Evolutionary conservation across 495 filamentous ascomycete species (phyloP).

Genomic region (Penicillium daleae): DNA sequence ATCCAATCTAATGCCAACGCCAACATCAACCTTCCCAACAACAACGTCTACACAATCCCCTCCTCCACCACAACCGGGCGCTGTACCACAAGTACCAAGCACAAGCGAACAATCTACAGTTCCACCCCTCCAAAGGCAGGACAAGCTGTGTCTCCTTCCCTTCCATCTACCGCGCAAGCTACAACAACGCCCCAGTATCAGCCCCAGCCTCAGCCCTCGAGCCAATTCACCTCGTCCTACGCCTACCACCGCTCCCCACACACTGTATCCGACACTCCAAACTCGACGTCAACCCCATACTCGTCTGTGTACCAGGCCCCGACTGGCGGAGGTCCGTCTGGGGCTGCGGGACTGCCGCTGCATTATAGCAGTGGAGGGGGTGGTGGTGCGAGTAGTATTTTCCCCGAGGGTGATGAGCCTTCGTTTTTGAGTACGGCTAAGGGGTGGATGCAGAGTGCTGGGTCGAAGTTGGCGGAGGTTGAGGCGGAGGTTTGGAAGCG

Average conservation of each 20-base stretch:
- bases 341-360: slow-evolving; percentile 29
- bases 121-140: slow-evolving; percentile 62
- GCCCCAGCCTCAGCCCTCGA: slow-evolving; percentile 36
- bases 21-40: slow-evolving; percentile 28
- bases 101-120: slow-evolving; percentile 27
- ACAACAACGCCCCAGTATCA: slow-evolving; percentile 37
- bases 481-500: slow-evolving; percentile 74
- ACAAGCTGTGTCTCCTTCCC: slow-evolving; percentile 41
- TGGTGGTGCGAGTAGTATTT: slow-evolving; percentile 27
- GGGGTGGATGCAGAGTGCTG: slow-evolving; percentile 63
- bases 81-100: slow-evolving; percentile 41
- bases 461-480: slow-evolving; percentile 62
- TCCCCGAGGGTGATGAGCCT: slow-evolving; percentile 47
- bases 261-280: slow-evolving; percentile 31
- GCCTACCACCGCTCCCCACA: slow-evolving; percentile 19
- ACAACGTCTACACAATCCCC: slow-evolving; percentile 32
- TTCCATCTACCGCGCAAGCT: slow-evolving; percentile 24
- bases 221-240: slow-evolving; percentile 24
- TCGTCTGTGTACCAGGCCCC: slow-evolving; percentile 59
- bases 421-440: slow-evolving; percentile 59
- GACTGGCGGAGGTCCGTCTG: slow-evolving; percentile 12
- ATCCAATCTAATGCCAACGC: slow-evolving; percentile 15
- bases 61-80: slow-evolving; percentile 66
- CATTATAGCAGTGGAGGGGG: slow-evolving; percentile 28
- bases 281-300: slow-evolving; percentile 47